Conservation (phyloP, 169 alveolate genomes). For the Theileria parva region DNA sequence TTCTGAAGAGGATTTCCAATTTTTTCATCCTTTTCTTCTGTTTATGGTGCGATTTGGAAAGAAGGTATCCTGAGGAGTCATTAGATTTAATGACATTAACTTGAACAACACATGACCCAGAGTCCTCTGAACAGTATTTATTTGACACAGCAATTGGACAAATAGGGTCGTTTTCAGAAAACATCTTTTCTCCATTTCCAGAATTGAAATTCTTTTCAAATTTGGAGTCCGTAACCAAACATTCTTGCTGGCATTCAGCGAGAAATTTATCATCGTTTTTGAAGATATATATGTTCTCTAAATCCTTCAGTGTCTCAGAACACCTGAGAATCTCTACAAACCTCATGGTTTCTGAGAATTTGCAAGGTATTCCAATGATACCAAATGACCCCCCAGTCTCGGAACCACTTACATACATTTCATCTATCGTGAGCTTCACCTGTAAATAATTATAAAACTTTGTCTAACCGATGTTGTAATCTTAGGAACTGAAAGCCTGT, state of each 20-base stretch:
- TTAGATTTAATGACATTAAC: constrained; percentile 3
- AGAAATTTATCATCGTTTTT: constrained; percentile 49
- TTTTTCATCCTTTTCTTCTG: constrained; percentile 9
- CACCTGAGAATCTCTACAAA: constrained; percentile 54
- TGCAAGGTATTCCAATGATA: constrained; percentile 65
- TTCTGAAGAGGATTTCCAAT: constrained; percentile 22
- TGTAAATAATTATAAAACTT: not conserved
- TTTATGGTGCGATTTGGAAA: constrained; percentile 20
- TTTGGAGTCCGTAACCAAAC: constrained; percentile 19
- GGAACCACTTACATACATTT: constrained; percentile 41
- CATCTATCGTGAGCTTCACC: constrained; percentile 57
- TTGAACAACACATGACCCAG: constrained; percentile 14
- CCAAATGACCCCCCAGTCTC: constrained; percentile 76
- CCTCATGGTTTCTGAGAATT: constrained; percentile 29
- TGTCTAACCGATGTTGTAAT: constrained; percentile 49
- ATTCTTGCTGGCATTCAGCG: constrained; percentile 52
- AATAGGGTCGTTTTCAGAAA: constrained; percentile 24
- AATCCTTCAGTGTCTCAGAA: constrained; percentile 23
- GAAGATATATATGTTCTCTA: constrained; percentile 52
- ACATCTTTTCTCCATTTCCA: constrained; percentile 5
- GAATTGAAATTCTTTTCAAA: constrained; percentile 37
- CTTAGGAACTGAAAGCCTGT: constrained; percentile 64
- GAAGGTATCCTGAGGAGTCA: constrained; percentile 8
- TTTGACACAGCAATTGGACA: constrained; percentile 16
- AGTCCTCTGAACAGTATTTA: constrained; percentile 12